Evolutionary conservation across 139 green algal genomes (phyloP).

Genomic region (Edaphochlamys debaryana): DNA sequence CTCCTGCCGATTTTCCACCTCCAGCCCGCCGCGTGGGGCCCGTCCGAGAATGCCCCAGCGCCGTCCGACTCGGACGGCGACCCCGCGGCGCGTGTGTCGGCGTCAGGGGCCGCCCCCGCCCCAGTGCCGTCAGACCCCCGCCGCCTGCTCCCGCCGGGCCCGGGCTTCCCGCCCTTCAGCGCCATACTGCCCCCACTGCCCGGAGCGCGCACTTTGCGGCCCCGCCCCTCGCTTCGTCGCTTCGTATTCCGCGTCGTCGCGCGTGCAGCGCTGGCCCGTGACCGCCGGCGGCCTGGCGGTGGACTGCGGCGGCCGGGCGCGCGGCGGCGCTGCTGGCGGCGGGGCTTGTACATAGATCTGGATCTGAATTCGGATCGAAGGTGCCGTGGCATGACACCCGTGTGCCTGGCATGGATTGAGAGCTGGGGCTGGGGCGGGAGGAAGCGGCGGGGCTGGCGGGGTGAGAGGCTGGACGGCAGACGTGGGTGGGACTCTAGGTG

Average conservation of each 20-base stretch:
- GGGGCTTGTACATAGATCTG: too few relatives aligned
- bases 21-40: background rate
- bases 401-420: background rate
- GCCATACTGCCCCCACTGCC: background rate
- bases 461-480: too few relatives aligned
- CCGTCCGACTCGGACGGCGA: too few relatives aligned
- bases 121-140: background rate
- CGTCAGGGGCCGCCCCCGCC: background rate
- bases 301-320: conserved; percentile 16
- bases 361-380: background rate
- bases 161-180: too few relatives aligned
- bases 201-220: background rate
- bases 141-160: background rate
- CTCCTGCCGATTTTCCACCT: background rate
- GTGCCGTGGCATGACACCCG: conserved; percentile 15
- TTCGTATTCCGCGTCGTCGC: too few relatives aligned
- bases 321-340: conserved; percentile 14
- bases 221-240: background rate
- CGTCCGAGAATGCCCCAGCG: too few relatives aligned
- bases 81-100: background rate
- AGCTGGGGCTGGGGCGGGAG: too few relatives aligned
- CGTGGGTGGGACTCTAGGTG: too few relatives aligned
- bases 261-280: conserved; percentile 1
- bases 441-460: too few relatives aligned
- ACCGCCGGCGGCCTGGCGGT: background rate